Conservation (phyloP, 495 filamentous ascomycete genomes). For the Pyronema domesticum region DNA sequence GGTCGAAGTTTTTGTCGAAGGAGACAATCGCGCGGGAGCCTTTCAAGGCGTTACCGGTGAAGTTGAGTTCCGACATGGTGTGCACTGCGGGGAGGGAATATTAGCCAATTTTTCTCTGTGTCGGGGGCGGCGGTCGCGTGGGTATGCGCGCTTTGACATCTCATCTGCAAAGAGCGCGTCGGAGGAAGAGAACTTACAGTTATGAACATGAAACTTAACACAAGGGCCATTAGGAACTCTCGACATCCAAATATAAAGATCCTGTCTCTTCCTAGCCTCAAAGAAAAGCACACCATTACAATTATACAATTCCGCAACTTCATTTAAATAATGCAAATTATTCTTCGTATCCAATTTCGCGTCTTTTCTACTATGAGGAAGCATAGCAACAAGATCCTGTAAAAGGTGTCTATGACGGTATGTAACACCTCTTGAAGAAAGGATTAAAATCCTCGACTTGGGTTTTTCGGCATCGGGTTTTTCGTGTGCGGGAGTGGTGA, state of each 20-base stretch:
- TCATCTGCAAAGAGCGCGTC: not conserved
- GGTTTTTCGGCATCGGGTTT: constrained; percentile 32
- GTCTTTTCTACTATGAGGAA: constrained; percentile 85
- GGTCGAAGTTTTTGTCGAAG: constrained; percentile 75
- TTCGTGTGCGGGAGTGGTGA: constrained; percentile 42
- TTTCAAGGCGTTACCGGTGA: constrained; percentile 91
- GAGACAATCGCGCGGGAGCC: constrained; percentile 87
- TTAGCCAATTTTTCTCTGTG: constrained; percentile 11
- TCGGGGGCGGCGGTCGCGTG: not conserved
- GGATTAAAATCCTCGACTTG: constrained; percentile 70
- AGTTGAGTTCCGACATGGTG: constrained; percentile 91
- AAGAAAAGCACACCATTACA: constrained; percentile 98
- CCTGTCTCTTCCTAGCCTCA: constrained; percentile 85
- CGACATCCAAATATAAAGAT: constrained; percentile 84
- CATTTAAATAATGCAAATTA: constrained; percentile 82
- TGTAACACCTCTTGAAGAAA: constrained; percentile 78
- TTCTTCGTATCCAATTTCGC: constrained; percentile 94
- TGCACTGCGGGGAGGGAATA: constrained; percentile 39
- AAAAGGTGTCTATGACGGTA: constrained; percentile 89
- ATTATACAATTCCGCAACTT: constrained; percentile 92
- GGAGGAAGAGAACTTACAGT: constrained; percentile 28
- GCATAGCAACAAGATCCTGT: constrained; percentile 69
- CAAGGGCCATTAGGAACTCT: constrained; percentile 92
- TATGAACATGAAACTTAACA: constrained; percentile 67
- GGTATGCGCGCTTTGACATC: too few species aligned